Conservation (phyloP, 305 asterid genomes). For the Solanum hybrid region DNA sequence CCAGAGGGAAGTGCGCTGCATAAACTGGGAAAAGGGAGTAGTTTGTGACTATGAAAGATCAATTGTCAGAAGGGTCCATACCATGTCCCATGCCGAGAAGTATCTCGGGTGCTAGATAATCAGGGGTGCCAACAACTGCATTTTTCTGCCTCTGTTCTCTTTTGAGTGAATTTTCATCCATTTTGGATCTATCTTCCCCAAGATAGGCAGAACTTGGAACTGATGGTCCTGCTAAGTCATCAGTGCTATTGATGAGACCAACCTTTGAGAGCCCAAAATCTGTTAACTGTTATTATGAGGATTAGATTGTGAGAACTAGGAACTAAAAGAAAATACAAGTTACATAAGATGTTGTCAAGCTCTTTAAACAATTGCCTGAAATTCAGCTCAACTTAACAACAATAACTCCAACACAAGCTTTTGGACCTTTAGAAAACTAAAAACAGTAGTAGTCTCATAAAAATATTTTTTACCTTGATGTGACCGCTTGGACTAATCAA, state of each 20-base stretch:
- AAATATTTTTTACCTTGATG: slow-evolving; percentile 69
- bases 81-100: slow-evolving; percentile 99
- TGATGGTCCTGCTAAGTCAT: slow-evolving; percentile 87
- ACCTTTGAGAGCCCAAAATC: slow-evolving; percentile 99
- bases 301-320: slow-evolving; percentile 26
- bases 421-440: slow-evolving; percentile 1
- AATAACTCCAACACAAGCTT: neutral
- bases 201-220: slow-evolving; percentile 32
- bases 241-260: slow-evolving; percentile 98
- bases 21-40: neutral
- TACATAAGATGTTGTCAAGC: neutral
- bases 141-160: slow-evolving; percentile 69
- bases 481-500: slow-evolving; percentile 98
- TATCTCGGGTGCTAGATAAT: slow-evolving; percentile 98
- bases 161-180: slow-evolving; percentile 39
- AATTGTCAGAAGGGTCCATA: slow-evolving; percentile 23
- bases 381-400: neutral
- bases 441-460: neutral
- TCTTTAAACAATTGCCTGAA: neutral
- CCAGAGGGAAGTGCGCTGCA: neutral
- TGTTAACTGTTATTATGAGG: slow-evolving; percentile 70
- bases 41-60: slow-evolving; percentile 18
- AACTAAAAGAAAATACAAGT: neutral
- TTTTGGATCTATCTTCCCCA: slow-evolving; percentile 61
- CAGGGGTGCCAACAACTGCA: slow-evolving; percentile 96